A percentile compares a stretch with the other conserved stretches of the same genome.
phyloP scores from a whole-genome alignment of 169 alveolate genomes.

The Cryptosporidium viatorum region DNA sequence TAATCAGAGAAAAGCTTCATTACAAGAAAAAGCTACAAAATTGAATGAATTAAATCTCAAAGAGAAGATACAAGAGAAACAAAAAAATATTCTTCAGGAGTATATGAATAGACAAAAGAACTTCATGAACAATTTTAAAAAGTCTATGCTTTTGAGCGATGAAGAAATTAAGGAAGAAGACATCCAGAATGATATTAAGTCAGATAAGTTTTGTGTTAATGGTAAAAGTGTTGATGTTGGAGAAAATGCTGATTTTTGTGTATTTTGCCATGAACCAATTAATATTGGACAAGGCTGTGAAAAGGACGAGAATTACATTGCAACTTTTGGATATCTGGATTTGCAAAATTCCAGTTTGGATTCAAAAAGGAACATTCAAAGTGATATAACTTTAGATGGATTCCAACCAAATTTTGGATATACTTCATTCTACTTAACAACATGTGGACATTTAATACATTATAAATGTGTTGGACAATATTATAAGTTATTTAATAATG shows the following conservation, averaged over 20 bases:
- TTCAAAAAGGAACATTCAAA: neutral
- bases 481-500: constrained; percentile 5
- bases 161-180: neutral
- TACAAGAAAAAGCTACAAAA: neutral
- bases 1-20: neutral
- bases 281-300: neutral
- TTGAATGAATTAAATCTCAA: neutral
- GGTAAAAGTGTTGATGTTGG: neutral
- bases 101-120: constrained; percentile 19
- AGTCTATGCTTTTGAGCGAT: neutral
- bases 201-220: neutral
- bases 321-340: constrained; percentile 60
- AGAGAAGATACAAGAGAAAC: neutral
- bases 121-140: constrained; percentile 3
- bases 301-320: neutral
- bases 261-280: constrained; percentile 57
- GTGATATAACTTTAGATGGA: neutral
- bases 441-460: constrained; percentile 64
- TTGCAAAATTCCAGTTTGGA: constrained; percentile 14
- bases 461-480: constrained; percentile 33
- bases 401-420: neutral
- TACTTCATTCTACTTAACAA: constrained; percentile 27
- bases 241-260: constrained; percentile 16
- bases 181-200: neutral
- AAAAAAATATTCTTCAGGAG: constrained; percentile 12